These are phyloP conservation scores for Haplographium delicatum DNA, from an alignment of 495 filamentous ascomycete species.

Conservation along the genomic window DNA sequence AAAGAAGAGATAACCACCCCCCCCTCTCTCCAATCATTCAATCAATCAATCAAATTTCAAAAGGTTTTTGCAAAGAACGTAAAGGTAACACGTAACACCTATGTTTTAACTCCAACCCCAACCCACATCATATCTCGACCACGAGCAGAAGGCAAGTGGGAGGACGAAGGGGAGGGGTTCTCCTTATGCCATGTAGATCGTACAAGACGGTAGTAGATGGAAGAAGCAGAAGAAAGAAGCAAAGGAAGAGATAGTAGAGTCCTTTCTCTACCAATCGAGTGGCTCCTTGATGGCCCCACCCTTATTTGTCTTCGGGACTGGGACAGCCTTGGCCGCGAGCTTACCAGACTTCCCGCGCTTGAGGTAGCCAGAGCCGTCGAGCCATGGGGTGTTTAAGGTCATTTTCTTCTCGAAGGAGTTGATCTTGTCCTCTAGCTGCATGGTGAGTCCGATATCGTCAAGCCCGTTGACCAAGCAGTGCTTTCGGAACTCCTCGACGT, in stretches of 20 bases:
- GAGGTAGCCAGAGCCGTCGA: slow-evolving; percentile 85
- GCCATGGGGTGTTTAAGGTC: slow-evolving; percentile 77
- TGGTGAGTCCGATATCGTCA: slow-evolving; percentile 92
- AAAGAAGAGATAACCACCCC: neutral
- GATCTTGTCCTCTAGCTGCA: slow-evolving; percentile 90
- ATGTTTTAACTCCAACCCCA: no score
- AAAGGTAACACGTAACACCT: no score
- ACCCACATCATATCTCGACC: no score
- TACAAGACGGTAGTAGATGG: neutral
- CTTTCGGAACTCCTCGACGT: slow-evolving; percentile 87
- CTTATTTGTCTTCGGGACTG: slow-evolving; percentile 86
- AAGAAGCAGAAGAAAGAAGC: neutral
- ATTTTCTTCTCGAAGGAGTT: slow-evolving; percentile 72
- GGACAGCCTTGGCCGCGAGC: slow-evolving; percentile 72
- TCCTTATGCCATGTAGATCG: neutral
- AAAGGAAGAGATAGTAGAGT: neutral
- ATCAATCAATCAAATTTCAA: neutral
- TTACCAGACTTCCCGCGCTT: slow-evolving; percentile 61
- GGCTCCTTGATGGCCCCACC: slow-evolving; percentile 83
- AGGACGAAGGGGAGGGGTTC: no score
- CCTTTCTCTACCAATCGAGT: slow-evolving; percentile 68
- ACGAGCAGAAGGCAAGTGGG: no score
- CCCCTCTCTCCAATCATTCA: neutral
- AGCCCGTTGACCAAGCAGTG: slow-evolving; percentile 93
- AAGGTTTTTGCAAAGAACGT: neutral